phyloP scores from a whole-genome alignment of 257 asterid species.

The Mentha longifolia region DNA sequence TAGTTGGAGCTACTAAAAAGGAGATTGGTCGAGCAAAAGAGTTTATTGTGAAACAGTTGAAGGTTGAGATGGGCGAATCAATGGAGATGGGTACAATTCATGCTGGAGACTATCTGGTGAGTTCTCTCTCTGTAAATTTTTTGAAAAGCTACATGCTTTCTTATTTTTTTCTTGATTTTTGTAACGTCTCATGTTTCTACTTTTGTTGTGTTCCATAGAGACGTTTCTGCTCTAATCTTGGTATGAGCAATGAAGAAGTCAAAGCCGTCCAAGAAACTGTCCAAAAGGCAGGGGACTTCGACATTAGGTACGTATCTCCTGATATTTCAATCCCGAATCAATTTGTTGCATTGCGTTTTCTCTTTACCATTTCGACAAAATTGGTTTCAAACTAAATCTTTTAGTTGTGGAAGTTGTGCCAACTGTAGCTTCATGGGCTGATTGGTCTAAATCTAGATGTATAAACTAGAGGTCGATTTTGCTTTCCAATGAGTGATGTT shows the following conservation, averaged over 20 bases:
- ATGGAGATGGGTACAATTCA: slow-evolving; percentile 94
- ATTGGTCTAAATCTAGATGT: neutral
- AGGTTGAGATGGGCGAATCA: slow-evolving; percentile 90
- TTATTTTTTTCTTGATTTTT: slow-evolving; percentile 2
- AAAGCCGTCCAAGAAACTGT: slow-evolving; percentile 95
- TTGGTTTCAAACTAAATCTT: no score
- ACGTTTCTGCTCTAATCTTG: slow-evolving; percentile 94
- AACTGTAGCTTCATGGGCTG: neutral
- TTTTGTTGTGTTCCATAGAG: slow-evolving; percentile 46
- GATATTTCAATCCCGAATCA: no score
- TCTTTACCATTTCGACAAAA: no score
- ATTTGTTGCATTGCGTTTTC: no score
- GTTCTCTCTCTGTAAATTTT: slow-evolving; percentile 27
- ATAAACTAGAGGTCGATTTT: neutral
- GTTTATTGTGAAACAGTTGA: slow-evolving; percentile 85
- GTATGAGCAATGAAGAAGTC: slow-evolving; percentile 77
- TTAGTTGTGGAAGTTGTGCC: no score
- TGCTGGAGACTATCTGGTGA: slow-evolving; percentile 93
- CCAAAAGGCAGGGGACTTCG: slow-evolving; percentile 81
- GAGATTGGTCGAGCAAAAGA: slow-evolving; percentile 95
- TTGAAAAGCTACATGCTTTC: neutral
- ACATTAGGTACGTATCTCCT: slow-evolving; percentile 60
- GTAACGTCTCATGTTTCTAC: slow-evolving; percentile 3
- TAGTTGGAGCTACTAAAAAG: slow-evolving; percentile 87
- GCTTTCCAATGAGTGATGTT: neutral